Conservation (phyloP, 352 stramenopile species). For the Globisporangium viniferum region DNA sequence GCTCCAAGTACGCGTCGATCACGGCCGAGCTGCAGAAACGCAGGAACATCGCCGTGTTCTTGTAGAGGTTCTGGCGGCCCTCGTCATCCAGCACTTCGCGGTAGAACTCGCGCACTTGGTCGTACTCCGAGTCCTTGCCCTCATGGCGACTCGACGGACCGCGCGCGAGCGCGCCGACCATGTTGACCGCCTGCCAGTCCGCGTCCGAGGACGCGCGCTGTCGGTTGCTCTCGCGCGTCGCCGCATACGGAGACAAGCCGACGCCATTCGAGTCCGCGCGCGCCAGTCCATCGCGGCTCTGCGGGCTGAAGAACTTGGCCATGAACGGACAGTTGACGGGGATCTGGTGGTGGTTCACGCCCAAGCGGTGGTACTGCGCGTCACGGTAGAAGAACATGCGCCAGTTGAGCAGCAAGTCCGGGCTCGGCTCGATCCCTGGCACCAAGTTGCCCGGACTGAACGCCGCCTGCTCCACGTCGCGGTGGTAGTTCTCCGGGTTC, state of each 20-base stretch:
- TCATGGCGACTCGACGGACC: conserved; percentile 21
- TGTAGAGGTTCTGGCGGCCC: conserved; percentile 3
- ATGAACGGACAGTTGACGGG: conserved; percentile 82
- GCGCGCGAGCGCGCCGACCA: conserved; percentile 16
- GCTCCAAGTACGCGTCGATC: conserved; percentile 22
- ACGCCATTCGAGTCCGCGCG: conserved; percentile 29
- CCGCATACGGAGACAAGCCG: conserved; percentile 9
- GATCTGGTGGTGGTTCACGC: conserved; percentile 86
- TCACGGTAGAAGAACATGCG: conserved; percentile 89
- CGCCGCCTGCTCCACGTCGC: conserved; percentile 89
- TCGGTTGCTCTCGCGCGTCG: conserved; percentile 8
- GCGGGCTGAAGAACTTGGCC: conserved; percentile 23
- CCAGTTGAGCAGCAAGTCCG: conserved; percentile 88
- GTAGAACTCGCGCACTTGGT: conserved; percentile 3
- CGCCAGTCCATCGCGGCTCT: conserved; percentile 10
- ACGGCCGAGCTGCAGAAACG: conserved; percentile 21
- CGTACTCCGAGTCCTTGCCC: conserved; percentile 1
- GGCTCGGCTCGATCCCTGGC: conserved; percentile 81
- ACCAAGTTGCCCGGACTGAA: conserved; percentile 89
- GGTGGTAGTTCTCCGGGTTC: conserved; percentile 92
- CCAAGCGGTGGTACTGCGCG: conserved; percentile 83
- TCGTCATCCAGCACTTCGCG: background rate
- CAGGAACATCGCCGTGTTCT: conserved; percentile 27
- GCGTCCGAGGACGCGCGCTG: conserved; percentile 19
- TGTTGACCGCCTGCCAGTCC: conserved; percentile 22